Percentiles rank a stretch among this genome's conserved stretches.
Conservation (phyloP, 768 basidiomycete species). For the Cystobasidium onofrii region DNA sequence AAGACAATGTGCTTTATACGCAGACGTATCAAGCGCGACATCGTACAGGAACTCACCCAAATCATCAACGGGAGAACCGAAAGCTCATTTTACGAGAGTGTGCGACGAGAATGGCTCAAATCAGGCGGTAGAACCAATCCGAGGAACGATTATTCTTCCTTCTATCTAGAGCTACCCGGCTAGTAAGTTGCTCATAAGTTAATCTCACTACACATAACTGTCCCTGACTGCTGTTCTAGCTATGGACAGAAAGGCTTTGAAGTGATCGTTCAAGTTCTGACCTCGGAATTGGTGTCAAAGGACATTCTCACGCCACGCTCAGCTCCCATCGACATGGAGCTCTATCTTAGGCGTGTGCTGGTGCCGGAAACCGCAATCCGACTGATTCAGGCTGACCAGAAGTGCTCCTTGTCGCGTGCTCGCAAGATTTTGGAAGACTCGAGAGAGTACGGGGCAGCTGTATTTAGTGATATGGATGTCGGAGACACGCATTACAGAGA, state of each 20-base stretch:
- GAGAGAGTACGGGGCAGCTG: constrained; percentile 17
- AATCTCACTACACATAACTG: too few relatives aligned
- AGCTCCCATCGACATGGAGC: constrained; percentile 57
- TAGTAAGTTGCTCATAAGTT: constrained; percentile 67
- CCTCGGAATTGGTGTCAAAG: constrained; percentile 55
- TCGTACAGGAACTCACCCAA: not conserved
- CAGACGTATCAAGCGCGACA: constrained; percentile 27
- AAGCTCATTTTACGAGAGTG: not conserved
- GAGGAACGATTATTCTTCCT: constrained; percentile 65
- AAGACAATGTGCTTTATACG: not conserved
- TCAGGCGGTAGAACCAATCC: constrained; percentile 53
- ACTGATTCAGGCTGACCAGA: constrained; percentile 70
- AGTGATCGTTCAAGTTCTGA: constrained; percentile 68
- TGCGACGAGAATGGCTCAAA: not conserved
- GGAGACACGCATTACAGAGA: not conserved
- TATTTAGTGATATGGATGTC: constrained; percentile 1
- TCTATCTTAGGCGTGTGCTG: constrained; percentile 75
- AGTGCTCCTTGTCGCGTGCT: constrained; percentile 36
- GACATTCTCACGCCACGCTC: constrained; percentile 52
- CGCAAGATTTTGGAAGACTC: not conserved
- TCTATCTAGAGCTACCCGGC: constrained; percentile 76
- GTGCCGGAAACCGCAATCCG: constrained; percentile 76
- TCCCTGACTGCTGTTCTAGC: too few relatives aligned
- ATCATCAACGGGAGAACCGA: not conserved
- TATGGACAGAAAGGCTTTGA: constrained; percentile 79